Conservation (phyloP, 1,284 basidiomycete species). For the Chiua sp. region DNA sequence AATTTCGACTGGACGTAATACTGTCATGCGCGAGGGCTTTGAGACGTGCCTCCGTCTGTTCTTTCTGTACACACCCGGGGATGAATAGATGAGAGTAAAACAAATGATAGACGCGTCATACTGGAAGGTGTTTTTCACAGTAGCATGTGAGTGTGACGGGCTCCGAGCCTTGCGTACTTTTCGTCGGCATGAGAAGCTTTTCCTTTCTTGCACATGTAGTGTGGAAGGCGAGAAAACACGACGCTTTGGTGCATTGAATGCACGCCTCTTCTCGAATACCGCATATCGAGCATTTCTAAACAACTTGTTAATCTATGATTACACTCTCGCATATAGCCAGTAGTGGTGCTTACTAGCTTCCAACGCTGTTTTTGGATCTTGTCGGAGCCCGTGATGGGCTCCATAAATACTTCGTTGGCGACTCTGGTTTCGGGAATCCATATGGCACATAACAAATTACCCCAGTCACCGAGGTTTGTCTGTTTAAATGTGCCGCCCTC, state of each 20-base stretch:
- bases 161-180: conserved; percentile 76
- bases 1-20: conserved; percentile 42
- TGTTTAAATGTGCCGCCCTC: conserved; percentile 99
- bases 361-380: conserved; percentile 90
- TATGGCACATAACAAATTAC: conserved; percentile 96
- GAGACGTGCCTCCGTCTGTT: conserved; percentile 65
- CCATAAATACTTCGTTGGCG: conserved; percentile 97
- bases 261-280: conserved; percentile 87
- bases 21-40: conserved; percentile 60
- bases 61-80: conserved; percentile 50
- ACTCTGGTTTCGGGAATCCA: conserved; percentile 98
- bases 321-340: neutral
- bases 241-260: conserved; percentile 94
- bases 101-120: conserved; percentile 44
- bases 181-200: conserved; percentile 87
- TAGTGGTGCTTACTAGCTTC: conserved; percentile 77
- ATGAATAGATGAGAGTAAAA: conserved; percentile 8
- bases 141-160: conserved; percentile 75
- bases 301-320: conserved; percentile 15
- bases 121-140: conserved; percentile 91
- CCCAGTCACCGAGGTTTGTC: conserved; percentile 93
- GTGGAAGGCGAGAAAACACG: conserved; percentile 95
- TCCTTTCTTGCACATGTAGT: conserved; percentile 92
- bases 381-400: conserved; percentile 93
- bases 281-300: conserved; percentile 87